phyloP scores from a whole-genome alignment of 345 rosid genomes.

The Mallotus nudiflorus region DNA sequence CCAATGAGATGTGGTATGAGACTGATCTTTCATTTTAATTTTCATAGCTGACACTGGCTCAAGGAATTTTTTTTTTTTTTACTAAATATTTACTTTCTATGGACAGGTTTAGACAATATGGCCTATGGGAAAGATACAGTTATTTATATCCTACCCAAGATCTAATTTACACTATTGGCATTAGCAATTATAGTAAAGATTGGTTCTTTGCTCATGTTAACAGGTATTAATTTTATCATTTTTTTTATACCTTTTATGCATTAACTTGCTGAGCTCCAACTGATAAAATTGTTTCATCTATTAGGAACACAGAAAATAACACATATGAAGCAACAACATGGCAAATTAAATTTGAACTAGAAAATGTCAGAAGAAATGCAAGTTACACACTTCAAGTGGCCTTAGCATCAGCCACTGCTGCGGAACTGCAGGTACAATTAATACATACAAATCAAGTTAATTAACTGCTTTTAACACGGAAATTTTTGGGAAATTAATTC shows the following conservation, averaged over 20 bases:
- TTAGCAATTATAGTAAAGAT: constrained; percentile 42
- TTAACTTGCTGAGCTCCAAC: not conserved
- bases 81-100: not conserved
- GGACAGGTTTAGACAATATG: constrained; percentile 74
- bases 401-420: constrained; percentile 57
- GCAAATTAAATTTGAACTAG: constrained; percentile 53
- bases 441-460: too few relatives aligned
- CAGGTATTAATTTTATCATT: constrained; percentile 38
- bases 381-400: constrained; percentile 67
- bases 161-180: constrained; percentile 48
- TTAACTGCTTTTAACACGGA: too few relatives aligned
- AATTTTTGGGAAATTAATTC: too few relatives aligned
- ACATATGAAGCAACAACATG: constrained; percentile 56
- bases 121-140: constrained; percentile 68
- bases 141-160: constrained; percentile 53
- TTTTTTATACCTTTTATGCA: not conserved
- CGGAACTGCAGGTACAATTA: constrained; percentile 48
- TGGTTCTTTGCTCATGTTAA: constrained; percentile 88
- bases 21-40: too few relatives aligned
- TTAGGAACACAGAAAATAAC: constrained; percentile 40
- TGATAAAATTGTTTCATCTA: not conserved
- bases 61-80: too few relatives aligned
- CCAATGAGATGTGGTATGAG: too few relatives aligned
- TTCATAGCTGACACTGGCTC: too few relatives aligned
- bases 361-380: constrained; percentile 27